These are phyloP conservation scores for Ophiostoma pallidulum DNA, from an alignment of 2,329 filamentous ascomycete genomes.

Conservation along the genomic window DNA sequence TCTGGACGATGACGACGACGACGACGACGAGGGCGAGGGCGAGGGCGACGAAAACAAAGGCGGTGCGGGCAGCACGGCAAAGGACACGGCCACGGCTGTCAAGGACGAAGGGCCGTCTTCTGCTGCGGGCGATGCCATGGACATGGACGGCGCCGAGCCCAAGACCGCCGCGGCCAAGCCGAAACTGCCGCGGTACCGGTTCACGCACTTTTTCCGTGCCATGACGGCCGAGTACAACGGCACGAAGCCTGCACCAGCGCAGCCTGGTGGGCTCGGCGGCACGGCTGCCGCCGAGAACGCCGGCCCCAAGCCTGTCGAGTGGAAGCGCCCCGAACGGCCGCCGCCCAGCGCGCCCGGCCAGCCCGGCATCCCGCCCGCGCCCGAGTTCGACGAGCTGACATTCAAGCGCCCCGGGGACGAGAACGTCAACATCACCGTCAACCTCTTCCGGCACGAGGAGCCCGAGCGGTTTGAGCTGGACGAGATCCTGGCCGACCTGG, in stretches of 20 bases:
- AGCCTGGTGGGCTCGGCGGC: no score
- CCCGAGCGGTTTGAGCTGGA: slow-evolving; percentile 78
- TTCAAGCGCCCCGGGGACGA: slow-evolving; percentile 91
- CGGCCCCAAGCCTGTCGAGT: slow-evolving; percentile 52
- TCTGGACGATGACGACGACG: slow-evolving; percentile 58
- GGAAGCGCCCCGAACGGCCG: slow-evolving; percentile 66
- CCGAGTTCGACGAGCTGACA: slow-evolving; percentile 81
- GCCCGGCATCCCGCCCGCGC: slow-evolving; percentile 25
- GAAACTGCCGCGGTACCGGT: slow-evolving; percentile 34
- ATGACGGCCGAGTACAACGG: slow-evolving; percentile 63
- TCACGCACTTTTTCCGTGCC: slow-evolving; percentile 76
- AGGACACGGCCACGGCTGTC: slow-evolving; percentile 42
- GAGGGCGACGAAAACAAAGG: no score
- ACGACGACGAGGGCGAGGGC: slow-evolving; percentile 32
- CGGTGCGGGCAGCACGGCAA: no score
- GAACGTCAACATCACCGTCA: slow-evolving; percentile 84
- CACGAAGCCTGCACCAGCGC: slow-evolving; percentile 29
- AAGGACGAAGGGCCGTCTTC: no score
- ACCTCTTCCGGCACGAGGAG: slow-evolving; percentile 71
- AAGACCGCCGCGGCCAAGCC: slow-evolving; percentile 24
- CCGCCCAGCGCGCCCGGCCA: slow-evolving; percentile 32
- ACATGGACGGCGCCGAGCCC: slow-evolving; percentile 42
- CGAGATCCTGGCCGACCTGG: slow-evolving; percentile 67
- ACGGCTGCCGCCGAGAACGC: slow-evolving; percentile 21
- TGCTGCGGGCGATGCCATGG: slow-evolving; percentile 43